Base-by-base conservation (phyloP, 331 rosid species). In the Rhamnella rubrinervis region DNA sequence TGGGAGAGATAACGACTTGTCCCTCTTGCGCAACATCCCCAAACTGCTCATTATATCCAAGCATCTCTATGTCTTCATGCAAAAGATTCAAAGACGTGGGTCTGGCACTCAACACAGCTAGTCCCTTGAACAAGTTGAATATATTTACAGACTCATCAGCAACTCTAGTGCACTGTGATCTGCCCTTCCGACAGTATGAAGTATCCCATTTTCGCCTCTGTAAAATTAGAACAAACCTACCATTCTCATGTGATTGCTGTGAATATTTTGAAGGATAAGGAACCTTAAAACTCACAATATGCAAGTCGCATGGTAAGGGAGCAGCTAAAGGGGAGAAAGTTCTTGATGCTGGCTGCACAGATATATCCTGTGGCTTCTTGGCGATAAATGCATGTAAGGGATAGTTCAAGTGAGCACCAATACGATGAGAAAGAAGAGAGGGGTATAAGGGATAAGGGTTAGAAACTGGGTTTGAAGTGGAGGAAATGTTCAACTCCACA, bases 271-370 rank as follows among this genome's bases (percentile, higher is more conserved):
- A 56, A 71, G 95, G 99, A 31, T 58, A 85, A 51, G 99, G 97
- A 71, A 91, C 93, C 86, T 95, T 95, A 6, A 95, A 89, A 86
- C 85, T 89, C 73, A 95, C 99, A 26, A 95, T 77, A 76, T 95
- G 99, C 76, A 95, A 82, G 78, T 95, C 99, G 61, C 99, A 95
- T 15, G 99, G 99, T 38, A 95, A 77, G 31, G 99, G 70, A 70
- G 88, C 59, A 21, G 90, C 83, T 31, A 95, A 82, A 59, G 97
- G 99, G 61, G 96, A 81, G 83, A 91, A 91, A 46, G 84, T 85
- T 76, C 95, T 80, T 1, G 83, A 85, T 10, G 89, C 80, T 19
- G 88, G 91, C 80, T 68, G 86, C 55, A 49, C 80, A 3, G 97
- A 81, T 49, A 73, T 28, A 25, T 86, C 88, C 66, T 78, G 85